Percentiles rank a stretch among this genome's conserved stretches.
These are phyloP conservation scores for Penstemon newberryi DNA, from an alignment of 257 asterid genomes.

Conservation along the genomic window DNA sequence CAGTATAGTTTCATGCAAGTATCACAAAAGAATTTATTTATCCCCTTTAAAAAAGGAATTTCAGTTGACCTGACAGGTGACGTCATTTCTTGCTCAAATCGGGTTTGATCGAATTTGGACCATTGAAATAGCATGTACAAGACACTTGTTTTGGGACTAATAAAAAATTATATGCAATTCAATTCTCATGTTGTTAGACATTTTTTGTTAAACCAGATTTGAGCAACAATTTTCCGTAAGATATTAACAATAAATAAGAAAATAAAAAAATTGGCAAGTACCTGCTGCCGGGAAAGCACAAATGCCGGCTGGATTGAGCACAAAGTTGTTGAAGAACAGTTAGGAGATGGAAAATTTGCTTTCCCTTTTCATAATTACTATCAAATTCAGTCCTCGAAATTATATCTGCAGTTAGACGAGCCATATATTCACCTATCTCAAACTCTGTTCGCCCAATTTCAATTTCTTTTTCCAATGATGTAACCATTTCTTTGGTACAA, in stretches of 20 bases:
- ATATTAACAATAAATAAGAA: background rate
- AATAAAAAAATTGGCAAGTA: conserved; percentile 6
- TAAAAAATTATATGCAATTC: no score
- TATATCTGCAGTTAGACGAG: conserved; percentile 81
- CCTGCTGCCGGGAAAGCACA: conserved; percentile 96
- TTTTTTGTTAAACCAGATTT: no score
- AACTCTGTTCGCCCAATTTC: conserved; percentile 54
- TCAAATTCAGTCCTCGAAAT: conserved; percentile 86
- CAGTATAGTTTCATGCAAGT: no score
- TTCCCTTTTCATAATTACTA: conserved; percentile 71
- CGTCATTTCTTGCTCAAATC: no score
- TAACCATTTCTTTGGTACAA: conserved; percentile 65
- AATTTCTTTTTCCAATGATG: conserved; percentile 37
- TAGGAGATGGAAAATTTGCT: conserved; percentile 61
- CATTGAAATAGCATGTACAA: no score
- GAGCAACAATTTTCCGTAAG: no score
- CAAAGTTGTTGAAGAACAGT: conserved; percentile 60
- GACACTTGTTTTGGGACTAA: no score
- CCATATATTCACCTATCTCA: conserved; percentile 78
- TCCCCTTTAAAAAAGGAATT: no score
- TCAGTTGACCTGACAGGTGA: no score
- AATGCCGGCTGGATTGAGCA: conserved; percentile 64
- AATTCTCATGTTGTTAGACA: no score
- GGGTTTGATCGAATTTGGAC: no score
- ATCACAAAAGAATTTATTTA: no score